These are phyloP conservation scores for Nidularia pulvinata DNA, from an alignment of 768 basidiomycete species.

Conservation along the genomic window DNA sequence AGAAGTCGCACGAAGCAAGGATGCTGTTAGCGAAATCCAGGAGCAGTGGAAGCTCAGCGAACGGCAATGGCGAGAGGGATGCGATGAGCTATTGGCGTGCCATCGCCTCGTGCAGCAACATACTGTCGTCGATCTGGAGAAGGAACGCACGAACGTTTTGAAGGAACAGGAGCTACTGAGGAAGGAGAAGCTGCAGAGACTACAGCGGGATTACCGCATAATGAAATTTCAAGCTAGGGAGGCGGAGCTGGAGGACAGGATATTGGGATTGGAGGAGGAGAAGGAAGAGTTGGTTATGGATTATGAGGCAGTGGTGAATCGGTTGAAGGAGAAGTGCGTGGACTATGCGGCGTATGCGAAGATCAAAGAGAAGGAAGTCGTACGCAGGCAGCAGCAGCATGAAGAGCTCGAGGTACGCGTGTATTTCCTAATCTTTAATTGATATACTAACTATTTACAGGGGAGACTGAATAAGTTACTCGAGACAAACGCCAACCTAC, in stretches of 20 bases:
- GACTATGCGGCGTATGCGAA: constrained; percentile 34
- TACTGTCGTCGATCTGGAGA: constrained; percentile 51
- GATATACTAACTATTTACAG: constrained; percentile 17
- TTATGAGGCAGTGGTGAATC: constrained; percentile 21
- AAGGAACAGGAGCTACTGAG: constrained; percentile 54
- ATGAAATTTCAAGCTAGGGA: constrained; percentile 69
- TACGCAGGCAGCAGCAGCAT: constrained; percentile 36
- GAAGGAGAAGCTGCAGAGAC: constrained; percentile 53
- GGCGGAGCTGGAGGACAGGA: constrained; percentile 51
- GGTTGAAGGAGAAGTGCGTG: constrained; percentile 23
- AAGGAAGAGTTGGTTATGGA: constrained; percentile 22
- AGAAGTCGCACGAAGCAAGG: constrained; percentile 41
- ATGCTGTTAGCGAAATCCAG: constrained; percentile 39
- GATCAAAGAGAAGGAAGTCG: constrained; percentile 35
- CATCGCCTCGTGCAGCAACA: constrained; percentile 68
- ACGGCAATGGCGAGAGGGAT: constrained; percentile 59
- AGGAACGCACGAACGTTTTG: constrained; percentile 47
- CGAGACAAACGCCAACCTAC: constrained; percentile 47
- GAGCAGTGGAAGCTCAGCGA: constrained; percentile 53
- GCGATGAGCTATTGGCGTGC: constrained; percentile 59
- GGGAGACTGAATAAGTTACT: constrained; percentile 37
- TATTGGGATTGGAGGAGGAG: constrained; percentile 53
- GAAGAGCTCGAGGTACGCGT: constrained; percentile 43
- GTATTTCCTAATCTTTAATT: background rate
- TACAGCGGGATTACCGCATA: constrained; percentile 68